Base-by-base conservation (phyloP, 2,329 filamentous ascomycete genomes). In the Talaromyces sp. region DNA sequence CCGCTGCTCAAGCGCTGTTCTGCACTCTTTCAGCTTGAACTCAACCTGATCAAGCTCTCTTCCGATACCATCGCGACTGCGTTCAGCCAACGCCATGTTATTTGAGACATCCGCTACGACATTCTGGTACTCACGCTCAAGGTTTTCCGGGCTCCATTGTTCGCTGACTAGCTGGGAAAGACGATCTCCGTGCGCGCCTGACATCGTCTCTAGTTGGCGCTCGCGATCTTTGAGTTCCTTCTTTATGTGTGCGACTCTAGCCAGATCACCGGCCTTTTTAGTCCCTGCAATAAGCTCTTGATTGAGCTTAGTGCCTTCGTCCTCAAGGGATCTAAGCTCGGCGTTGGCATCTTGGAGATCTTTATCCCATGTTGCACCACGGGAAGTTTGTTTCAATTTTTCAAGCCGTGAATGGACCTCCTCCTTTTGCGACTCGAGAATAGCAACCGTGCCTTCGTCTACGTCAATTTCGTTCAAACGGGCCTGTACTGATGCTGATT, bases 241-340 rank as follows among this genome's bases (percentile, higher is more conserved):
- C 72, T 90, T 93, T 39, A 93, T 84, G 70, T 91, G 88, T 65
- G 96, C 91, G 11, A 99, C 84, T 70, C 91, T 89, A 13, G 94
- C 95, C 43, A 93, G 86, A 68, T 96, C 93, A 3, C 89, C 88
- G 6, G 93, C 92, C 65, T 91, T 86, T 65, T 89, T 88, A 2
- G 91, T 96, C 66, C 90, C 92, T 71, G 96, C 90, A 9, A 93
- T 85, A 41, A 97, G 85, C 73, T 98, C 94, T n/a, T 85, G 81
- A 52, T 90, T 89, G 33, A 98, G 83, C 69, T 84, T 87, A 41
- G 90, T 87, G 66, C 86, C 89, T 71, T 90, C 87, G 22, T 85
- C 87, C 71, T 97, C 92, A 1, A 96, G 79, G 50, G 85, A 82
- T 67, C 86, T 86, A 11, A 96, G 81, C 68, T 87, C 85, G 15